Evolutionary conservation across 306 rosid species (phyloP), one percentile per base, ranked within the genome.

Genomic region (Gillenia trifoliata): DNA sequence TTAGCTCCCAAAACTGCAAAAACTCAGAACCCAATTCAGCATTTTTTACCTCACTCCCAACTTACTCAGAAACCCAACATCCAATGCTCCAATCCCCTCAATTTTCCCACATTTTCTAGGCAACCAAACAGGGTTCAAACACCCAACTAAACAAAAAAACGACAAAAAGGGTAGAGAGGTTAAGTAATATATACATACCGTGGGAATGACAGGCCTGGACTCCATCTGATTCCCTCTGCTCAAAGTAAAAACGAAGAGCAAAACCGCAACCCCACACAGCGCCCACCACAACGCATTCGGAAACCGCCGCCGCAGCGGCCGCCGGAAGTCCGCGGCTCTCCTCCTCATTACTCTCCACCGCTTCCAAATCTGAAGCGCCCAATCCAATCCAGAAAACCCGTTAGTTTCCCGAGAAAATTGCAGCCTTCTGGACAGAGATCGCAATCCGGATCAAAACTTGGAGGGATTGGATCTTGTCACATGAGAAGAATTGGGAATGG

Each of bases 221-320:
- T 91, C 92, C 75, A 89, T 87, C 84, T 86, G 92, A 81, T 69
- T 83, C 50, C 91, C 98, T 83, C 82, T 89, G 86, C 84, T 86
- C 22, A 91, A 79, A 73, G 87, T 75, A 83, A 80, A 89, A 29
- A 93, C 64, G 85, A 93, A 91, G 7, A 93, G 89, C 83, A 91
- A 68, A 78, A 88, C 73, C 56, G 91, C 94, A 28, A 84, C 82
- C 26, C 88, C 85, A 34, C 91, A 91, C 78, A 93, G 78, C 67
- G 81, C 82, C 89, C 88, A 89, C 97, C 96, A 93, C 6, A 85
- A 72, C 5, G 75, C 88, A 82, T 88, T 95, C 28, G 94, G 86
- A 43, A 93, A 84, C 87, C 88, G 89, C 80, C 91, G 85, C 84
- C 96, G 79, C 66, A 67, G 88, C 9, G 98, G 91, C 85, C 98